Conservation (phyloP, 1,284 basidiomycete genomes). For the Austroboletus sp. region DNA sequence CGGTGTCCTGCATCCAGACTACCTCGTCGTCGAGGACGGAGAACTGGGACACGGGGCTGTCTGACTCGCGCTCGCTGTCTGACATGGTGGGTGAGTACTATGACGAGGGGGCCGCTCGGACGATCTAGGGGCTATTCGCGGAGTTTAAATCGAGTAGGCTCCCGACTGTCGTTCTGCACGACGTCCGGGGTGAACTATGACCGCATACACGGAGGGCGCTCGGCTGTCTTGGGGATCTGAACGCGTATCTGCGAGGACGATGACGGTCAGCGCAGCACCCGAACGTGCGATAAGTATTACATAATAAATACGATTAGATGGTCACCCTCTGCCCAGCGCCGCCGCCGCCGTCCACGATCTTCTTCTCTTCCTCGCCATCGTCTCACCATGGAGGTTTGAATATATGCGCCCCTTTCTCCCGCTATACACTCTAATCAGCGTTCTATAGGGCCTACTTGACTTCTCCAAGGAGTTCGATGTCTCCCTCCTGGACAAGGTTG, state of each 20-base stretch:
- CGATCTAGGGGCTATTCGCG: too few relatives aligned
- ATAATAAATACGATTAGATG: slow-evolving; percentile 36
- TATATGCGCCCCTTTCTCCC: slow-evolving; percentile 7
- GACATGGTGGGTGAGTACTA: too few relatives aligned
- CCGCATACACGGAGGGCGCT: too few relatives aligned
- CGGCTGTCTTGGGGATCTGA: not conserved
- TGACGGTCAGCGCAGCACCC: not conserved
- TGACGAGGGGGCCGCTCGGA: too few relatives aligned
- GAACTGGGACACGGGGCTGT: slow-evolving; percentile 9
- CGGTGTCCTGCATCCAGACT: slow-evolving; percentile 8
- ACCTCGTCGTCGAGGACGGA: slow-evolving; percentile 25
- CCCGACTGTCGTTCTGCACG: too few relatives aligned
- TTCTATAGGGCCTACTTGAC: slow-evolving; percentile 70
- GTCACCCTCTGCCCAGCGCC: slow-evolving; percentile 39
- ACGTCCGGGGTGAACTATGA: too few relatives aligned
- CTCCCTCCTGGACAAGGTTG: slow-evolving; percentile 77
- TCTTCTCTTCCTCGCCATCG: slow-evolving; percentile 8
- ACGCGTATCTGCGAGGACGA: not conserved
- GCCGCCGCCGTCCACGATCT: slow-evolving; percentile 28
- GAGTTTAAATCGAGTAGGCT: too few relatives aligned
- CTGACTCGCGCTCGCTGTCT: too few relatives aligned
- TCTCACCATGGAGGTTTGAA: slow-evolving; percentile 34
- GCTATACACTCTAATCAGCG: slow-evolving; percentile 19
- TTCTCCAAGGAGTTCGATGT: slow-evolving; percentile 84
- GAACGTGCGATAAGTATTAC: slow-evolving; percentile 29